Evolutionary conservation across 768 basidiomycete species (phyloP), one percentile per base, ranked within the genome.

Genomic region (Dacryopinax spathularia): DNA sequence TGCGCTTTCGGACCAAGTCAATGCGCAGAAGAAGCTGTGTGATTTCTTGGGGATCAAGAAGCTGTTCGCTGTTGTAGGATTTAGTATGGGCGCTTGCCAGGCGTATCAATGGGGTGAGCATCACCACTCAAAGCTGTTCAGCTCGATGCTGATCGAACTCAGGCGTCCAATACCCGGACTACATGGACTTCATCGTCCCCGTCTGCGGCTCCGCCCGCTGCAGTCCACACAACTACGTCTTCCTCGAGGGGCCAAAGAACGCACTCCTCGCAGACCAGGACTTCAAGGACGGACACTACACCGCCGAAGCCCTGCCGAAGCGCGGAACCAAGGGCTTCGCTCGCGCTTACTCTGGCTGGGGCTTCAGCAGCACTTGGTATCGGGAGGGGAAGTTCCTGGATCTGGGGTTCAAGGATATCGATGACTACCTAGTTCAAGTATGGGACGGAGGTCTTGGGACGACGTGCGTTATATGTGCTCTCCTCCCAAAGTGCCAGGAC

Each of bases 271-370:
- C 62, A 0, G 62, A 56, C 31, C 13, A 62, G 36, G 35, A 61
- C 44, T 65, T 61, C 39, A 44, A 62, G 64, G 61, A 33, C 36
- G 37, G 37, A 5, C 34, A 39, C 33, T 65, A 61, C 35, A 39
- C 62, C 18, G 43, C 60, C 39, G 34, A 61, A n/a, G 43, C 27
- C n/a, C 20, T 43, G 16, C 62, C 29, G 6, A 31, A 20, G 4
- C 62, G 13, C 62, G 62, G 48, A 13, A 56, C 48, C 18, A 62
- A 62, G n/a, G 62, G 37, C 4, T 62, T 62, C 34, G 62, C 37
- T 2, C 36, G 62, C 25, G 62, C 43, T 9, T 62, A 43, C 31
- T 39, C 62, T 12, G 62, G 62, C 22, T 62, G 62, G 62, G 62
- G 62, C 25, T 43, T 43, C 31, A 41, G 37, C 1, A 27, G 31